These are phyloP conservation scores for Diplodia intermedia DNA, from an alignment of 2,329 filamentous ascomycete genomes.

Conservation along the genomic window DNA sequence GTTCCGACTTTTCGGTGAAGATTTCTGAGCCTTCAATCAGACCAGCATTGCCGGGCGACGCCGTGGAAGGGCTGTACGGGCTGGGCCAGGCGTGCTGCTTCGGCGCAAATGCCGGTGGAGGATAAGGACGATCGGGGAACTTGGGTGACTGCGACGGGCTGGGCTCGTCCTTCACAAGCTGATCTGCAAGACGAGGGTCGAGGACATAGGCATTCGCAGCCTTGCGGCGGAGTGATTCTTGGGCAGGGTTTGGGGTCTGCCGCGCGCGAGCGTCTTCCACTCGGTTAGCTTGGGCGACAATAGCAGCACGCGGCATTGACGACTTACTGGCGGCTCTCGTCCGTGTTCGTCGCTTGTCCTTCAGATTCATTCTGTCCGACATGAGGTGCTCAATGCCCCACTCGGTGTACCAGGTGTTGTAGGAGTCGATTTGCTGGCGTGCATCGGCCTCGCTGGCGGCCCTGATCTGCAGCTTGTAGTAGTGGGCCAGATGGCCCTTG, in stretches of 20 bases:
- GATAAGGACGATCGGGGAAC: constrained; percentile 42
- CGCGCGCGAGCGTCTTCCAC: constrained; percentile 17
- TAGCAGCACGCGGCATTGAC: neutral
- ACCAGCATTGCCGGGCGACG: constrained; percentile 8
- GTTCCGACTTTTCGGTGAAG: constrained; percentile 22
- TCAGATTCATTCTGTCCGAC: constrained; percentile 77
- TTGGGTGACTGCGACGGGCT: constrained; percentile 41
- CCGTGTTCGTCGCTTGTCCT: constrained; percentile 69
- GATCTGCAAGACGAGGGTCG: constrained; percentile 48
- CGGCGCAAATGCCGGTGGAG: constrained; percentile 41
- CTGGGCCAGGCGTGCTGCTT: constrained; percentile 49
- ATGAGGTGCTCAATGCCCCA: constrained; percentile 76
- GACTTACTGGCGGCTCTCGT: constrained; percentile 36
- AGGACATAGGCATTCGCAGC: constrained; percentile 38
- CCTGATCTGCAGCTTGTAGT: constrained; percentile 80
- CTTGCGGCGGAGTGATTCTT: constrained; percentile 22
- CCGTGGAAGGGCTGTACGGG: constrained; percentile 12
- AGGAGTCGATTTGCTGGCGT: constrained; percentile 67
- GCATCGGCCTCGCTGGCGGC: constrained; percentile 71
- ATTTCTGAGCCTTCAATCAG: constrained; percentile 18
- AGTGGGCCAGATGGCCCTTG: constrained; percentile 86
- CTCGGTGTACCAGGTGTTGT: constrained; percentile 78
- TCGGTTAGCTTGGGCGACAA: neutral
- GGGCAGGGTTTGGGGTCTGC: neutral
- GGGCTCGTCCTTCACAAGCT: constrained; percentile 46